Evolutionary conservation across 169 alveolate genomes (phyloP).

Genomic region (Eimeria necatrix): DNA sequence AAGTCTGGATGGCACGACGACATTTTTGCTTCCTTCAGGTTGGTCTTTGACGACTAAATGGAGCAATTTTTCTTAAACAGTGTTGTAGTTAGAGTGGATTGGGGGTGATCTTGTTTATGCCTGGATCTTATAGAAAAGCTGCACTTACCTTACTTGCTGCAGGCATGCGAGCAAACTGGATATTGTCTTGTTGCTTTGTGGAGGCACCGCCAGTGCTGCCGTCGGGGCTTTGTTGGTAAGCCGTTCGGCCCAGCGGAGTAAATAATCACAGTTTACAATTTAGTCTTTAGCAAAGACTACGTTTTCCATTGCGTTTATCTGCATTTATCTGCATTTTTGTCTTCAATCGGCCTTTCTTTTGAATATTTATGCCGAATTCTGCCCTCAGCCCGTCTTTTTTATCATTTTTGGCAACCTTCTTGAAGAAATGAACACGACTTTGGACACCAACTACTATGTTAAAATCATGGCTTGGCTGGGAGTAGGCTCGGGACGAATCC

Average conservation of each 20-base stretch:
- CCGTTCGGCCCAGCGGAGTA: no score
- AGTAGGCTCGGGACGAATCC: constrained; percentile 23
- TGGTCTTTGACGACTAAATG: neutral
- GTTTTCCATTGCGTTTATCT: neutral
- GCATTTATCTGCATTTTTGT: neutral
- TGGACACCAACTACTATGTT: constrained; percentile 28
- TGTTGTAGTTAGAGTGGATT: neutral
- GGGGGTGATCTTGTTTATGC: neutral
- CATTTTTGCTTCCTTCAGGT: neutral
- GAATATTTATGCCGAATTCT: neutral
- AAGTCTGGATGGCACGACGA: neutral
- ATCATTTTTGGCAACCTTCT: constrained; percentile 38
- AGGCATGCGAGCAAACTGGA: constrained; percentile 63
- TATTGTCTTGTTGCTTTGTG: neutral
- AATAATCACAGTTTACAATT: no score
- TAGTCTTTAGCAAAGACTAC: neutral
- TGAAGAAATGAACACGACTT: constrained; percentile 60
- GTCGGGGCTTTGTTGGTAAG: constrained; percentile 43
- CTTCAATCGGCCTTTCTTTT: neutral
- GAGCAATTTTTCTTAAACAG: neutral
- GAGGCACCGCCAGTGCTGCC: neutral
- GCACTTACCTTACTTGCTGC: neutral
- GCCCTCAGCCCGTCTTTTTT: constrained; percentile 57
- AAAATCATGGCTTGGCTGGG: constrained; percentile 45
- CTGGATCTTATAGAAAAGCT: neutral